phyloP scores from a whole-genome alignment of 495 filamentous ascomycete species.

The Lepidopterella palustris region DNA sequence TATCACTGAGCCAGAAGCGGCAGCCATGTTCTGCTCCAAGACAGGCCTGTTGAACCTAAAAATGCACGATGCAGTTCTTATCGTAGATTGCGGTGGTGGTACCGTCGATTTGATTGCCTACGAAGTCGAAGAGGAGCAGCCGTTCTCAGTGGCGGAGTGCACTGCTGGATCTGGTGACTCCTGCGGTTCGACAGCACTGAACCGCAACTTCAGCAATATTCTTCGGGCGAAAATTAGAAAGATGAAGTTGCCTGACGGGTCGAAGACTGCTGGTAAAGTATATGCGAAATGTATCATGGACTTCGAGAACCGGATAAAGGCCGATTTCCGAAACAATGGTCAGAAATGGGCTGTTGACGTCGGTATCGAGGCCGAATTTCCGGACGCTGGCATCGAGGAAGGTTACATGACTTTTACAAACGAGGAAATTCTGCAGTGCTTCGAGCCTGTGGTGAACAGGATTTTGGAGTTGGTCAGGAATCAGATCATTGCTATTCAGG shows the following conservation, averaged over 20 bases:
- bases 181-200: conserved; percentile 66
- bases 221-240: conserved; percentile 68
- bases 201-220: conserved; percentile 71
- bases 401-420: conserved; percentile 80
- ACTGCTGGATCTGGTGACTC: conserved; percentile 70
- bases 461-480: conserved; percentile 68
- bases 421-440: conserved; percentile 72
- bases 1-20: conserved; percentile 66
- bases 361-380: conserved; percentile 70
- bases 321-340: conserved; percentile 73
- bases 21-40: conserved; percentile 68
- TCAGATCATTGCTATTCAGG: conserved; percentile 73
- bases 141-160: conserved; percentile 68
- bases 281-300: conserved; percentile 79
- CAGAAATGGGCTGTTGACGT: conserved; percentile 75
- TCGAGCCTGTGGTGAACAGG: conserved; percentile 70
- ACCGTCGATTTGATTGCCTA: conserved; percentile 73
- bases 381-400: conserved; percentile 69
- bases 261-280: conserved; percentile 65
- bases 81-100: conserved; percentile 70
- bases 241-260: conserved; percentile 71
- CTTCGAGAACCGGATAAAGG: conserved; percentile 73
- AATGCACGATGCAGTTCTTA: conserved; percentile 65
- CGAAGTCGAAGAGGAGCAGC: conserved; percentile 69
- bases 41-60: conserved; percentile 67